phyloP scores from a whole-genome alignment of 2,329 filamentous ascomycete genomes.

The Exserohilum rostratum region DNA sequence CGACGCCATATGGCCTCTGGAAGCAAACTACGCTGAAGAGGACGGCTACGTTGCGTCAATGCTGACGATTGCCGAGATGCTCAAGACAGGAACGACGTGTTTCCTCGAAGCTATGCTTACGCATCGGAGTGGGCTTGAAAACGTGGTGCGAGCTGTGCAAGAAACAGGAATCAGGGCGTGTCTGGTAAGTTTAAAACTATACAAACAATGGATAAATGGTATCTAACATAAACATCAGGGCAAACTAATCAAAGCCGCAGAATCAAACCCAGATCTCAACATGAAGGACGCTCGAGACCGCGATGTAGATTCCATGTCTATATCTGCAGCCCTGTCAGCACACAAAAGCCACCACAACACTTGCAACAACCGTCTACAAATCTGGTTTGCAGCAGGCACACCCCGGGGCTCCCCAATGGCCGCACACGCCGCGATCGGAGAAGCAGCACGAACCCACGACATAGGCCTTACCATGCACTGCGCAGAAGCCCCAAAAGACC shows the following conservation, averaged over 20 bases:
- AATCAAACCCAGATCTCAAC: slow-evolving; percentile 42
- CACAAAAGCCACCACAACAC: slow-evolving; percentile 40
- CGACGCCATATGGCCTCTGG: slow-evolving; percentile 47
- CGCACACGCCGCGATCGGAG: slow-evolving; percentile 51
- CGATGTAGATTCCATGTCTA: slow-evolving; percentile 46
- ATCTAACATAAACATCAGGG: slow-evolving; percentile 26
- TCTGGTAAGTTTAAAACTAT: slow-evolving; percentile 7
- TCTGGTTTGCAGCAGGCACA: slow-evolving; percentile 58
- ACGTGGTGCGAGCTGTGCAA: slow-evolving; percentile 36
- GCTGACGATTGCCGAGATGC: slow-evolving; percentile 48
- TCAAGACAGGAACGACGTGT: slow-evolving; percentile 48
- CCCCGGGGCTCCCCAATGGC: slow-evolving; percentile 53
- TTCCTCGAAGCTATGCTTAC: slow-evolving; percentile 48
- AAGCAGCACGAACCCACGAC: slow-evolving; percentile 46
- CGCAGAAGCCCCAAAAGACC: slow-evolving; percentile 52
- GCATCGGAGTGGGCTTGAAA: slow-evolving; percentile 37
- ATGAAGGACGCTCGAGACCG: slow-evolving; percentile 48
- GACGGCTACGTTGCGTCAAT: slow-evolving; percentile 44
- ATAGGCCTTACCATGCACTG: slow-evolving; percentile 58
- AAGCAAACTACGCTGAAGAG: slow-evolving; percentile 43
- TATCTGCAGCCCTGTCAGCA: slow-evolving; percentile 41
- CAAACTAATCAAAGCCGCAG: slow-evolving; percentile 48
- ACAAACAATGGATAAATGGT: neutral
- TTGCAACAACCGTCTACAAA: slow-evolving; percentile 52
- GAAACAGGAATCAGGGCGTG: slow-evolving; percentile 46